Conservation (phyloP, 2,329 filamentous ascomycete species). For the Clarireedia hainanense region DNA sequence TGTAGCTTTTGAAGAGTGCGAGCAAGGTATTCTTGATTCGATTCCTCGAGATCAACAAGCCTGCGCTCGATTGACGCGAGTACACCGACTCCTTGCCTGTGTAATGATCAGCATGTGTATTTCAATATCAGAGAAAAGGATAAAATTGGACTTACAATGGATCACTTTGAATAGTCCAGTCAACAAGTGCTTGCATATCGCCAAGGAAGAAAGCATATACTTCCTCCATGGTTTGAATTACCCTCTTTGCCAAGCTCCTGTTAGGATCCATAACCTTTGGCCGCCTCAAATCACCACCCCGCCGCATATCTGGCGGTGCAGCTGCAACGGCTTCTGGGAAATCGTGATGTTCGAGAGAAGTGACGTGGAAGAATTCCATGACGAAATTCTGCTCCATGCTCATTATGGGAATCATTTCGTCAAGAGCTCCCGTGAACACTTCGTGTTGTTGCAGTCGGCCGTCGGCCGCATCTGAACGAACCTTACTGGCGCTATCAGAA, state of each 20-base stretch:
- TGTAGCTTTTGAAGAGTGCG: slow-evolving; percentile 74
- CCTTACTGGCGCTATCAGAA: slow-evolving; percentile 48
- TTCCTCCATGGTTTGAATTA: slow-evolving; percentile 82
- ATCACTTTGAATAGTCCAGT: slow-evolving; percentile 76
- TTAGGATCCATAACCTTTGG: slow-evolving; percentile 83
- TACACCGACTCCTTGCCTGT: slow-evolving; percentile 80
- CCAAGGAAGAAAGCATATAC: slow-evolving; percentile 75
- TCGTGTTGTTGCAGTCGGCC: slow-evolving; percentile 69
- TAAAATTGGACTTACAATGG: slow-evolving; percentile 56
- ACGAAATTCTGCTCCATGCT: slow-evolving; percentile 96
- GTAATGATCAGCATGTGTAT: neutral
- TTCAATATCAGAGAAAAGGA: slow-evolving; percentile 15
- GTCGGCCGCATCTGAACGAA: slow-evolving; percentile 51
- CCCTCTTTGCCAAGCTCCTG: slow-evolving; percentile 72
- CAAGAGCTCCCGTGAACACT: slow-evolving; percentile 70
- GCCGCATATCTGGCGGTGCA: slow-evolving; percentile 57
- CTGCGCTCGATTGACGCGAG: slow-evolving; percentile 75
- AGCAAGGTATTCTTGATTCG: slow-evolving; percentile 87
- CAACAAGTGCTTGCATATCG: slow-evolving; percentile 71
- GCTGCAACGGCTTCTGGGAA: slow-evolving; percentile 73
- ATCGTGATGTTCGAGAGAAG: slow-evolving; percentile 72
- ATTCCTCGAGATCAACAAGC: slow-evolving; percentile 71
- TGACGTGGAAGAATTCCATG: slow-evolving; percentile 92
- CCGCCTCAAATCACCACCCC: slow-evolving; percentile 63
- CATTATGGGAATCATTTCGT: slow-evolving; percentile 75